Evolutionary conservation across 1,284 basidiomycete genomes (phyloP), one percentile per base, ranked within the genome.

Genomic region (Cryptococcus wingfieldii): DNA sequence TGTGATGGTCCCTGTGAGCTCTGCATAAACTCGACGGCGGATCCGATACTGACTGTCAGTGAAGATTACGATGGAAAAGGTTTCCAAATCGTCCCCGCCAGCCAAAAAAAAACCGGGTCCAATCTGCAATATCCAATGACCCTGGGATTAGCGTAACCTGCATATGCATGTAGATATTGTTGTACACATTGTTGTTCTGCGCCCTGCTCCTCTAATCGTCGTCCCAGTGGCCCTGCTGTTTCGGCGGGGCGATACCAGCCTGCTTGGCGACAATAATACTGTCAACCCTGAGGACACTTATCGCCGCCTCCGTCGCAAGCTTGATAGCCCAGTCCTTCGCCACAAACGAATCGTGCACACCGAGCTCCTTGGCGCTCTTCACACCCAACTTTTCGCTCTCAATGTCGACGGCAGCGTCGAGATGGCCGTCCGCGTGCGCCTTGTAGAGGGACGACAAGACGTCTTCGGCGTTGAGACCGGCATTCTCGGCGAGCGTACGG

Each of bases 201-300:
- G 10, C 39, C 38, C 31, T 48, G 23, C 12, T 19, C 38, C 5
- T 43, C 43, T 76, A 77, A 56, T 78, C 76, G 51, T 78, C 75
- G 61, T 78, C 77, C 77, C 77, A 78, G 67, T 78, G 71, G 47
- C 75, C 74, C 61, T 67, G 66, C 65, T 77, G 76, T 64, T 78
- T 78, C 38, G 75, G 75, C 42, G 77, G 75, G n/a, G 71, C 70
- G 37, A 78, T 68, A 54, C 90, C 90, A 1, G 90, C 90, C 50
- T 89, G 89, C 73, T 91, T 92, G 77, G 89, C 91, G 85, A 97
- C 95, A 79, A 98, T 98, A 77, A 98, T 97, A 67, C 89, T 90
- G 77, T 99, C 96, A 10, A 99, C 96, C 57, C 87, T 88, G 47
- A 99, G 83, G 23, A 99, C 92, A 0, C 89, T 87, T 52, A 94